Evolutionary conservation across 106 monocot species (phyloP).

Genomic region (Agapanthus africanus): DNA sequence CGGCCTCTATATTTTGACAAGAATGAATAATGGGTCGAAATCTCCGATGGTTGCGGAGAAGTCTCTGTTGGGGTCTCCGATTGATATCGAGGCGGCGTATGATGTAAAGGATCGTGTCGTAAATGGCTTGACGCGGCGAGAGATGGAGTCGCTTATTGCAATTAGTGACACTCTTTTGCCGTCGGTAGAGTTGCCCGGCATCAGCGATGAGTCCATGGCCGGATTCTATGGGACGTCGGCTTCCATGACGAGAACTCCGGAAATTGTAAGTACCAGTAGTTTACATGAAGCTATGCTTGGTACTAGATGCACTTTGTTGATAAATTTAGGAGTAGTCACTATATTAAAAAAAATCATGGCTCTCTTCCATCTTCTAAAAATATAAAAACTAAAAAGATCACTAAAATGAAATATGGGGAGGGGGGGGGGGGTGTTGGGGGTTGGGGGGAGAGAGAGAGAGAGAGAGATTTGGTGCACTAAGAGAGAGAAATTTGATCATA

Average conservation of each 20-base stretch:
- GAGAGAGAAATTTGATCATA: too few relatives aligned
- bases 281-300: not conserved
- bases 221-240: conserved; percentile 48
- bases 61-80: not conserved
- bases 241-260: conserved; percentile 29
- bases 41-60: conserved; percentile 9
- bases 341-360: too few relatives aligned
- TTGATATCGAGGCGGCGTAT: conserved; percentile 4
- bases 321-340: too few relatives aligned
- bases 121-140: conserved; percentile 20
- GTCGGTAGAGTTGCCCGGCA: conserved; percentile 18
- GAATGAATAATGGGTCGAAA: not conserved
- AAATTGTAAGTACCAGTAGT: conserved; percentile 21
- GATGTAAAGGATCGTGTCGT: not conserved
- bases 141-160: conserved; percentile 54
- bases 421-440: too few relatives aligned
- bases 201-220: not conserved
- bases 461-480: too few relatives aligned
- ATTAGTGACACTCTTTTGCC: conserved; percentile 58
- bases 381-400: too few relatives aligned
- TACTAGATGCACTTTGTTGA: not conserved
- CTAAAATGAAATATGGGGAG: too few relatives aligned
- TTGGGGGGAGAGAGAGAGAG: too few relatives aligned
- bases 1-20: not conserved
- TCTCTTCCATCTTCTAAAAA: too few relatives aligned